Conservation (phyloP, 257 asterid genomes). For the Solanum corneliomulleri region DNA sequence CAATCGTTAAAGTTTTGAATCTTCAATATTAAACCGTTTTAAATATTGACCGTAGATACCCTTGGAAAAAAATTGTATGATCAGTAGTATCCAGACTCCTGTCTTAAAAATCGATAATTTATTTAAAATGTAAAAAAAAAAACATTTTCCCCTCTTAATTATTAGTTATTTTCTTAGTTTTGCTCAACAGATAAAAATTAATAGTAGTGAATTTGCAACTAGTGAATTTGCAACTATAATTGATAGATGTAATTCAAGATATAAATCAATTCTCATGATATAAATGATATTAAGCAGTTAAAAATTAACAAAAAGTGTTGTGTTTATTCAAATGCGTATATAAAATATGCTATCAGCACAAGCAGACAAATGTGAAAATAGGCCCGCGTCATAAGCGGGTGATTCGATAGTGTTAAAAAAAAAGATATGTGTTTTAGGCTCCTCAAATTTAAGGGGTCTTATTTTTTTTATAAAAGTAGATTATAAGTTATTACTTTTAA, state of each 20-base stretch:
- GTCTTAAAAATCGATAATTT: not conserved
- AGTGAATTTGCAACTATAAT: too few species aligned
- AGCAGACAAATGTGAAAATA: not conserved
- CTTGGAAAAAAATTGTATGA: not conserved
- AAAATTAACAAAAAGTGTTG: not conserved
- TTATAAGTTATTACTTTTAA: too few species aligned
- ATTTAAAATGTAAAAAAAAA: not conserved
- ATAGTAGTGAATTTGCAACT: too few species aligned
- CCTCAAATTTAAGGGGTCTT: accelerated
- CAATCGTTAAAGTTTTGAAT: not conserved
- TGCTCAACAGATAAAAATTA: too few species aligned
- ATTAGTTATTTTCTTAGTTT: too few species aligned
- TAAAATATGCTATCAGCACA: not conserved
- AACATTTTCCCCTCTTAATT: too few species aligned
- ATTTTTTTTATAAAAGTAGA: too few species aligned
- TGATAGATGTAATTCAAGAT: too few species aligned
- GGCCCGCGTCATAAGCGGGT: not conserved
- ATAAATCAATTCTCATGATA: too few species aligned
- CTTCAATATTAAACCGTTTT: not conserved
- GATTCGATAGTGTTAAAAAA: too few species aligned
- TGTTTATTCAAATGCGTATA: not conserved
- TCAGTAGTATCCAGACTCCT: not conserved
- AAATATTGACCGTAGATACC: not conserved
- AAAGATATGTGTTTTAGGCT: too few species aligned
- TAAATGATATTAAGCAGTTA: too few species aligned